These are phyloP conservation scores for Trichophyton schoenleinii DNA, from an alignment of 2,329 filamentous ascomycete genomes.

Conservation along the genomic window DNA sequence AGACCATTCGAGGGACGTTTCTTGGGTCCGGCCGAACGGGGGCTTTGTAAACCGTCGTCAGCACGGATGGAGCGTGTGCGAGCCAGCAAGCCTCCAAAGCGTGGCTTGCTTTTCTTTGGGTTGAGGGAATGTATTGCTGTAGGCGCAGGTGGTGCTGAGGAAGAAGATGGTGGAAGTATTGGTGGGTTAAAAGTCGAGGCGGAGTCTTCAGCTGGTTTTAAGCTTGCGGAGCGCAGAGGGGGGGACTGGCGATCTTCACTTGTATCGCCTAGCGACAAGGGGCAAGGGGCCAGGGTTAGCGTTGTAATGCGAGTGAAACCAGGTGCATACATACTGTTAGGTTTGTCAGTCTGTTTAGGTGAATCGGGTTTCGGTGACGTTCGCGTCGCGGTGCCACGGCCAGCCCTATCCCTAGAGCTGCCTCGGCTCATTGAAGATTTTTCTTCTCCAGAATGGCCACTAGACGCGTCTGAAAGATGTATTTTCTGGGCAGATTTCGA, in stretches of 20 bases:
- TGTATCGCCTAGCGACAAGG: slow-evolving; percentile 7
- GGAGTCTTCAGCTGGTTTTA: slow-evolving; percentile 13
- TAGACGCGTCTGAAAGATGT: slow-evolving; percentile 30
- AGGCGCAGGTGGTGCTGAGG: not conserved
- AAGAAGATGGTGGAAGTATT: not conserved
- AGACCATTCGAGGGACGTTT: slow-evolving; percentile 31
- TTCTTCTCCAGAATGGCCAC: slow-evolving; percentile 24
- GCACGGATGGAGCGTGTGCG: slow-evolving; percentile 34
- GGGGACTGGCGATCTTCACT: slow-evolving; percentile 10
- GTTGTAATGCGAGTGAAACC: not conserved
- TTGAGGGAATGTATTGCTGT: slow-evolving; percentile 12
- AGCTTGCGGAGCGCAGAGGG: slow-evolving; percentile 4
- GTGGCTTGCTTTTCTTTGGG: slow-evolving; percentile 32
- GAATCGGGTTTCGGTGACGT: not conserved
- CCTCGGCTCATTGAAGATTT: slow-evolving; percentile 30
- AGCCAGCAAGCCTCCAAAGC: slow-evolving; percentile 34
- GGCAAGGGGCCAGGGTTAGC: not conserved
- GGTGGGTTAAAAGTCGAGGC: not conserved
- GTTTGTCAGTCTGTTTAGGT: not conserved
- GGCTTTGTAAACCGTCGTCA: slow-evolving; percentile 29
- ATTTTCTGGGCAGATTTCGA: slow-evolving; percentile 34
- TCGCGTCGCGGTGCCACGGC: slow-evolving; percentile 17
- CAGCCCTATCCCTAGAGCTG: slow-evolving; percentile 33
- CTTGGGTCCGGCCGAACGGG: slow-evolving; percentile 16
- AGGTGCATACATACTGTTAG: not conserved